Evolutionary conservation across 2,329 filamentous ascomycete genomes (phyloP).

Genomic region (Coleophoma crateriformis): DNA sequence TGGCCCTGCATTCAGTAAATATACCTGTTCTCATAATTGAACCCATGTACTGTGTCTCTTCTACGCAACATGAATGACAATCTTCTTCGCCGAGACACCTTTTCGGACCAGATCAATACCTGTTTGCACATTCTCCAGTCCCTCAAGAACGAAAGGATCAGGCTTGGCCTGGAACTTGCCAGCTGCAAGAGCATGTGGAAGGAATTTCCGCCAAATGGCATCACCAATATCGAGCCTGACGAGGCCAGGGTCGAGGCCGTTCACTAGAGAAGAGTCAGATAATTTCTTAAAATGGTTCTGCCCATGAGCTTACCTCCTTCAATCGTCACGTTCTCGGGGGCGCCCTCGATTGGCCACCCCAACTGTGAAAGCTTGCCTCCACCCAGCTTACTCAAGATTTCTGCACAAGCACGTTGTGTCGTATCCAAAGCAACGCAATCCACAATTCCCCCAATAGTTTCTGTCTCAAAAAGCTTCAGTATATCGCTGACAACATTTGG

Average conservation of each 20-base stretch:
- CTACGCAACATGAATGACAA: conserved; percentile 28
- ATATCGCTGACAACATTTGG: conserved; percentile 11
- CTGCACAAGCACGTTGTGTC: conserved; percentile 19
- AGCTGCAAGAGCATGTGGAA: conserved; percentile 30
- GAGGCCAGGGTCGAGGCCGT: conserved; percentile 19
- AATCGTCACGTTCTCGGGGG: conserved; percentile 19
- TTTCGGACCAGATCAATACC: conserved; percentile 30
- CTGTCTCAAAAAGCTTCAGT: conserved; percentile 6
- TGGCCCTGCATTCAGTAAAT: too few relatives aligned
- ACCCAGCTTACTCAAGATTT: conserved; percentile 20
- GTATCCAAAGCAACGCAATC: conserved; percentile 19
- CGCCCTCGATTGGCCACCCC: conserved; percentile 7
- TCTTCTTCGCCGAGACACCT: conserved; percentile 36
- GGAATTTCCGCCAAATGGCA: conserved; percentile 32
- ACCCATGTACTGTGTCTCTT: too few relatives aligned
- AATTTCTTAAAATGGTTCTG: conserved; percentile 8
- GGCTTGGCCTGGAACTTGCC: conserved; percentile 33
- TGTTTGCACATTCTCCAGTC: conserved; percentile 35
- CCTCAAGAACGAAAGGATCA: conserved; percentile 31
- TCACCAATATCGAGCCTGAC: conserved; percentile 23
- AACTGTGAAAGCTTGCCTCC: conserved; percentile 16
- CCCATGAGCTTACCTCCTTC: conserved; percentile 17
- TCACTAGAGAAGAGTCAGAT: conserved; percentile 17
- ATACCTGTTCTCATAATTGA: too few relatives aligned
- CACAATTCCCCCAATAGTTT: conserved; percentile 11